Base-by-base conservation (phyloP, 2,329 filamentous ascomycete species). In the Diaporthe sp. region DNA sequence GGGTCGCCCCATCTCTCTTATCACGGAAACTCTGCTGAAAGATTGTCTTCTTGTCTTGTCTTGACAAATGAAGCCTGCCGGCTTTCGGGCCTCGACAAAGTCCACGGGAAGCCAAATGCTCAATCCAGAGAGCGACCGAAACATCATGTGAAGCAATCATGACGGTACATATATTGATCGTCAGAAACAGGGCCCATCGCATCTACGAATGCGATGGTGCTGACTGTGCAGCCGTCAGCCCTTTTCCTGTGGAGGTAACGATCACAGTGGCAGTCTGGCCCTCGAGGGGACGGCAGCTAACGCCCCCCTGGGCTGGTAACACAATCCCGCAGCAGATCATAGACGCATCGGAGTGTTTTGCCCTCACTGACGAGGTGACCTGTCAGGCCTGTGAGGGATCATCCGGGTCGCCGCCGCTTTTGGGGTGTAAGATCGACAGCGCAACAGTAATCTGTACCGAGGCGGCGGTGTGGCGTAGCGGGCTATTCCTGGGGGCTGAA, bases 381-480 rank as follows among this genome's bases (percentile, higher is more conserved):
- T 49, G 42, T 44, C 42, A 17, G 42, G 4, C 7, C 20, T 39
- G 65, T 31, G 65, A 70, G 65, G 13, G 65, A 70, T 70, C 65
- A 55, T 42, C 65, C 28, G 34, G 65, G n/a, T 70, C 34, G 34
- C 25, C 49, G 34, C 65, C 65, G n/a, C 55, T 49, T 42, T 42
- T 55, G 49, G 65, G 4, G 25, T 42, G 34, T n/a, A 28, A 28
- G 65, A 70, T 70, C 49, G 65, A 55, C 65, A 15, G 28, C 49
- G 65, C n/a, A 53, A 55, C 65, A 49, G 65, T 53, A 42, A 12
- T 31, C 65, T 55, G 31, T 53, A 53, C 65, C 65, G 34, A 55
- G 65, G 65, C 65, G n/a, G 65, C 65, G 65, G 65, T 70, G 65
- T 70, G 65, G 65, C 65, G 65, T 70, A 53, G 65, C 65, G 31